Conservation (phyloP, 2,329 filamentous ascomycete genomes). For the Paracorniculantispora psalliotae region DNA sequence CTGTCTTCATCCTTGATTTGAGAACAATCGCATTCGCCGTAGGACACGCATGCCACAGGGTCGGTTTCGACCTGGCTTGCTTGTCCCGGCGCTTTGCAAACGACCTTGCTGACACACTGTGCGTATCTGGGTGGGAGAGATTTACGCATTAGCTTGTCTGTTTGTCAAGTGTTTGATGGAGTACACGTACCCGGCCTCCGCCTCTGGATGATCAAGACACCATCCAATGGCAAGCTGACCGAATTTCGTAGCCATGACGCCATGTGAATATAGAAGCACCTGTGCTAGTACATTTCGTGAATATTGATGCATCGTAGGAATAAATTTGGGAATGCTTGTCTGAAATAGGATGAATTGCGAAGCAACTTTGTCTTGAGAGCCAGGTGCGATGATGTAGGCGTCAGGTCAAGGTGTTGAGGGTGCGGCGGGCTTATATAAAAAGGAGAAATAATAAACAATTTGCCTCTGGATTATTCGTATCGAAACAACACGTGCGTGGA, state of each 20-base stretch:
- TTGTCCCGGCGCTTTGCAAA: not conserved
- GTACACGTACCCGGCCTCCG: slow-evolving; percentile 1
- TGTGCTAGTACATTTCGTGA: not conserved
- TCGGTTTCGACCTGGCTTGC: not conserved
- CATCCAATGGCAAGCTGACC: slow-evolving; percentile 6
- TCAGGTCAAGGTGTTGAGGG: not conserved
- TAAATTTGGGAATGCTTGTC: not conserved
- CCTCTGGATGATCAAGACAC: slow-evolving; percentile 8
- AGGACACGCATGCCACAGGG: slow-evolving; percentile 17
- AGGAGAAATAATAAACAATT: not conserved
- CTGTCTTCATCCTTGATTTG: slow-evolving; percentile 24
- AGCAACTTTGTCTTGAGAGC: not conserved
- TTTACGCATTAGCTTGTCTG: not conserved
- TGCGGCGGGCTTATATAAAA: not conserved
- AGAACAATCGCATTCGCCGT: slow-evolving; percentile 26
- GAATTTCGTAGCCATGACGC: not conserved
- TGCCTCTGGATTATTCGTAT: not conserved
- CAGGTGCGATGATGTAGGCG: not conserved
- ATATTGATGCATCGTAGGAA: slow-evolving; percentile 1
- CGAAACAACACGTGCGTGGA: not conserved
- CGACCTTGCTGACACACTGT: slow-evolving; percentile 1
- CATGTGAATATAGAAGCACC: not conserved
- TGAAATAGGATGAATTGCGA: not conserved
- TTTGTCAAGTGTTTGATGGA: not conserved
- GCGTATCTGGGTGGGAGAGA: not conserved